Evolutionary conservation across 2,329 filamentous ascomycete species (phyloP).

Genomic region (Pseudocercospora fuligena): DNA sequence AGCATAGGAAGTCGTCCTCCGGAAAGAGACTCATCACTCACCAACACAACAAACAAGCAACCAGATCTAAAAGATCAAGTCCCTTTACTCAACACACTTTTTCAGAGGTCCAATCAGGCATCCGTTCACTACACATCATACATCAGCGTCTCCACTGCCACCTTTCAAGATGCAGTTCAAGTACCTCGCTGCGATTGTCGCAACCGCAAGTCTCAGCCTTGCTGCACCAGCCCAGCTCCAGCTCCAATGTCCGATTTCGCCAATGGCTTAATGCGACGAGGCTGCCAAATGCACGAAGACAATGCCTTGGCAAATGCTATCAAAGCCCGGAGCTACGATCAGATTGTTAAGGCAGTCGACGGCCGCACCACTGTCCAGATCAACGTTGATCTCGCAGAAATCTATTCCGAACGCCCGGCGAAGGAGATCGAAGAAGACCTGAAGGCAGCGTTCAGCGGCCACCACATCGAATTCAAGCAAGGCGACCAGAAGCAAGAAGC

Average conservation of each 20-base stretch:
- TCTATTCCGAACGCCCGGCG: not conserved
- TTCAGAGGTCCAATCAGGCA: not conserved
- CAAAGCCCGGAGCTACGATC: not conserved
- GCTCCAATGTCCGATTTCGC: not conserved
- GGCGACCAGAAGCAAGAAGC: not conserved
- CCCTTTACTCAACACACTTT: not conserved
- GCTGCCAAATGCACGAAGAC: not conserved
- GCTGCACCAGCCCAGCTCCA: not conserved
- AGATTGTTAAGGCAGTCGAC: not conserved
- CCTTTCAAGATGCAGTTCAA: not conserved
- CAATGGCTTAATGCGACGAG: not conserved
- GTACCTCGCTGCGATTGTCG: not conserved
- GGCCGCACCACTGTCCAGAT: not conserved
- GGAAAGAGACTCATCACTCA: not conserved
- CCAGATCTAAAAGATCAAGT: not conserved
- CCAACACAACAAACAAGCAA: not conserved
- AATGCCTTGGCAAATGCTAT: not conserved
- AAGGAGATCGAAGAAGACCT: not conserved
- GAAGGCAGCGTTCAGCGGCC: not conserved
- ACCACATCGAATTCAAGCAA: not conserved
- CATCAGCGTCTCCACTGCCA: not conserved
- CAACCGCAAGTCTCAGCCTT: not conserved
- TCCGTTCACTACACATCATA: not conserved
- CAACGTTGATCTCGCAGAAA: not conserved
- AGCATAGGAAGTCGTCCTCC: not conserved